Base-by-base conservation (phyloP, 1,284 basidiomycete species). In the Malassezia globosa region DNA sequence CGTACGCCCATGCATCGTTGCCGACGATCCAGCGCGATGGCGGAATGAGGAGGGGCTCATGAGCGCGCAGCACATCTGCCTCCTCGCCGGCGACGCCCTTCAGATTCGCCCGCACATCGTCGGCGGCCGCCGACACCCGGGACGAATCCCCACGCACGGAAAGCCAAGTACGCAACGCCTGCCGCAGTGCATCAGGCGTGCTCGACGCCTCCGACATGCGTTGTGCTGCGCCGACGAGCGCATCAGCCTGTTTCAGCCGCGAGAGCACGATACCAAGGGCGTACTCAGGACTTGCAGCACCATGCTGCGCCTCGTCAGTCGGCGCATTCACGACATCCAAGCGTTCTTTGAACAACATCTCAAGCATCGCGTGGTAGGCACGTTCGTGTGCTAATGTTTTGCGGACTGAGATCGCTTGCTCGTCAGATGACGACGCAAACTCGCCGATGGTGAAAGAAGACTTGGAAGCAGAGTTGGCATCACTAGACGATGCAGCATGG, bases 1-100 rank as follows among this genome's bases (percentile, higher is more conserved):
- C 92, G 70, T 92, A 88, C 0, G 90, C 85, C 92, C 92, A 97
- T 0, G 87, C 84, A 71, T 97, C 92, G 40, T 87, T 94, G 21
- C 92, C 89, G 60, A 96, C 83, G 72, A 97, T 96, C 90, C 90
- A 97, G 49, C 87, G 59, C 36, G 60, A 63, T 51, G 59, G 56
- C 46, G 51, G 54, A n/a, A 54, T 54, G 16, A 67, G 48, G 51
- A 60, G 51, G 22, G 48, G 36, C 3, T 56, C 59, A 33, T 61
- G 55, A 42, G 64, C 50, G 44, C 60, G 58, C 43, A 70, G 52
- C 42, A 50, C 52, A 8, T 60, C 51, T 8, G 66, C 52, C 24
- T 57, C 57, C 18, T 47, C 44, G 24, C 52, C 45, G 5, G 76
- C 64, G 46, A 86, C 80, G 47, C 82, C 76, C 14, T 82, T 82